Evolutionary conservation across 768 basidiomycete genomes (phyloP), one percentile per base, ranked within the genome.

Genomic region (Rhizopogon sp.): DNA sequence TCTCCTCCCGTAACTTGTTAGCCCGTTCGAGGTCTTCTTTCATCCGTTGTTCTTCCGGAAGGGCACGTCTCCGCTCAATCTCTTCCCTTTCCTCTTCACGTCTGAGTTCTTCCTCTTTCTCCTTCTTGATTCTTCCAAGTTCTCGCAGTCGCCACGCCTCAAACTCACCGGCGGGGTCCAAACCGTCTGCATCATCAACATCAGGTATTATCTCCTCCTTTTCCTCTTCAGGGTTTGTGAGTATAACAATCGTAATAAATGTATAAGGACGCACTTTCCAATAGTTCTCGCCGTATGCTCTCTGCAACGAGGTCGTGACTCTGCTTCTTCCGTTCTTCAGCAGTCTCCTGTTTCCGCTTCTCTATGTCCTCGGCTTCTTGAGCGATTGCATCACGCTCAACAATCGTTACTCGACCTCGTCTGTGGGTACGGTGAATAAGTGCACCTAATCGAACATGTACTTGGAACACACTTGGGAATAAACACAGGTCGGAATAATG

Each of bases 61-160:
- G 74, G 5, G 93, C 93, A 49, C 95, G 79, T 53, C 97, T 77
- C 41, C 95, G 77, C 65, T 98, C 97, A 54, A 98, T 76, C 73
- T 98, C 97, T 58, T 91, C 91, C 37, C 85, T 79, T 65, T 98
- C 94, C 60, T 85, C 79, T 63, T 97, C 93, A 4, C 88, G 79
- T 14, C 75, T 80, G 6, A 94, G 67, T 55, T 89, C 86, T 0
- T 88, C 93, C 68, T 97, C 93, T 70, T 95, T 92, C 72, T 99
- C 97, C 53, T 86, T 82, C 70, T 96, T 93, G 58, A 99, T 90
- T 57, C 97, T 81, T n/a, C 79, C 85, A 7, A 99, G 80, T 68
- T 99, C 97, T 56, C 97, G 84, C 47, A 98, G 71, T 54, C 97
- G 82, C 97, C 97, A 99, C 3, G 88, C 91, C 65, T 98, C 95